A percentile compares a stretch with the other conserved stretches of the same genome.
phyloP scores from a whole-genome alignment of 2,329 filamentous ascomycete species.

The Metarhizium robertsii region DNA sequence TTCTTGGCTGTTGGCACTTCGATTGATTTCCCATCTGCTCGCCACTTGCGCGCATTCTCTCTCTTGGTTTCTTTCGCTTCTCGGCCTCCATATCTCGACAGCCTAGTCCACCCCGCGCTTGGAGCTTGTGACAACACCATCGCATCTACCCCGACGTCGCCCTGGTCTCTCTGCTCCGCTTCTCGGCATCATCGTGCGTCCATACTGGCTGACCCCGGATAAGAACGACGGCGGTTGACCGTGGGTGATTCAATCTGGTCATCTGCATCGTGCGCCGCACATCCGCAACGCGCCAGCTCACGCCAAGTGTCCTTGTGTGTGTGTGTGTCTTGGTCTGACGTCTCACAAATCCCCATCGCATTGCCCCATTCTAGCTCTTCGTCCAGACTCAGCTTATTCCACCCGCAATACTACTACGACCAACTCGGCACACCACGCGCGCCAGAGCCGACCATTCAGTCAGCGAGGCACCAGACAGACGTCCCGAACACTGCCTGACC shows the following conservation, averaged over 20 bases:
- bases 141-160: not conserved
- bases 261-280: constrained; percentile 7
- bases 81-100: not conserved
- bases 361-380: too few relatives aligned
- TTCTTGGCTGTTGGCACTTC: too few relatives aligned
- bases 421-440: too few relatives aligned
- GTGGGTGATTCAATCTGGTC: constrained; percentile 7
- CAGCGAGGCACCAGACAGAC: not conserved
- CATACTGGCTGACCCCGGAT: not conserved
- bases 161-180: not conserved
- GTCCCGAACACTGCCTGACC: not conserved
- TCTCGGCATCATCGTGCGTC: constrained; percentile 3
- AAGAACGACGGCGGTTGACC: not conserved
- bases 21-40: too few relatives aligned
- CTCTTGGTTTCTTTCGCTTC: not conserved
- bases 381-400: too few relatives aligned
- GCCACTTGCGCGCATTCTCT: not conserved
- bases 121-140: constrained; percentile 5
- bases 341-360: not conserved
- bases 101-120: not conserved
- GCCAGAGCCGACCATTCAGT: too few relatives aligned
- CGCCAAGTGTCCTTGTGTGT: not conserved
- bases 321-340: not conserved
- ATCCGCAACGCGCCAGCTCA: not conserved
- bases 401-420: too few relatives aligned